Evolutionary conservation across 129 eudicot genomes (phyloP), one percentile per base, ranked within the genome.

Genomic region (Helianthus tuberosus): DNA sequence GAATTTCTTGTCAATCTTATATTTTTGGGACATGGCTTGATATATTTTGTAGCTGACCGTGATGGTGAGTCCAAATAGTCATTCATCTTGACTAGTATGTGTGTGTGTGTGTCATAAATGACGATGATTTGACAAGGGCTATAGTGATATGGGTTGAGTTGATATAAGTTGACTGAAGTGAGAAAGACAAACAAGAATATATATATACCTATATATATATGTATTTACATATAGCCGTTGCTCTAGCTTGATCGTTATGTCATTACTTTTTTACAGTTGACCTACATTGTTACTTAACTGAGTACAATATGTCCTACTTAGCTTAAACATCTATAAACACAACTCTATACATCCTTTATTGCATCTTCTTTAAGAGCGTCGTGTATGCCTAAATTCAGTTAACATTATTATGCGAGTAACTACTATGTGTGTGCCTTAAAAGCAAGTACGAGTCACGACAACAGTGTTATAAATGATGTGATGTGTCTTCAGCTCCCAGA

Each of bases 1-100:
- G 10, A 32, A 3, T 39, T 51, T 6, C 5, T 38, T 65, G 47
- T 65, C 39, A 58, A 2, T 17, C 11, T 64, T 64, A n/a, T 38
- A 17, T 29, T 75, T 75, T 53, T 44, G n/a, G 35, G 66, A 65
- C 27, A 65, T 54, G 47, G 73, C 46, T 75, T 66, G 48, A 53
- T 75, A 39, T 65, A 75, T 15, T 32, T 61, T 32, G 43, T 61
- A 32, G 32, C 46, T 5, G 25, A 27, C 20, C 16, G 15, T 66
- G 41, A 25, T 23, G 20, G 57, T 41, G 64, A 59, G 39, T 59
- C 15, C 41, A 59, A 59, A 59, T 11, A 59, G 7, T 8, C 25
- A 13, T 25, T 25, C 59, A n/a, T 48, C 39, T 46, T 46, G 41
- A 23, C 36, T 47, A 46, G 35, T 20, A 0, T 20, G 23, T 20